These are phyloP conservation scores for Angomonas ambiguus DNA, from an alignment of 208 protist species.

Conservation along the genomic window DNA sequence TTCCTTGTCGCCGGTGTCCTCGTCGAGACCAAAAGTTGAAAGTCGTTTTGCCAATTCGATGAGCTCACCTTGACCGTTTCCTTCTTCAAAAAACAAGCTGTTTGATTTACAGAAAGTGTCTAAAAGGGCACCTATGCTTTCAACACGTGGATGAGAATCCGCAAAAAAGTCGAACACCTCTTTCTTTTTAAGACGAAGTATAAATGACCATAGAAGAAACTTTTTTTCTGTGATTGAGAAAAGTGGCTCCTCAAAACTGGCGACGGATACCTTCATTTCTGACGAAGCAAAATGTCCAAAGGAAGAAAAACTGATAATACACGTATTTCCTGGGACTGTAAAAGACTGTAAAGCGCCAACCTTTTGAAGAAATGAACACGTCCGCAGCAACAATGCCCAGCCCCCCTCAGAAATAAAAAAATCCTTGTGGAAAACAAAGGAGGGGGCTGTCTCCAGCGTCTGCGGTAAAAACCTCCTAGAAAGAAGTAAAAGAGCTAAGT, in stretches of 20 bases:
- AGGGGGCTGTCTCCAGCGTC: not conserved
- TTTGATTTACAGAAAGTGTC: not conserved
- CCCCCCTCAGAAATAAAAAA: not conserved
- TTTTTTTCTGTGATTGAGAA: conserved; percentile 59
- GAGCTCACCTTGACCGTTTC: not conserved
- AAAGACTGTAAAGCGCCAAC: not conserved
- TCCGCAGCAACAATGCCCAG: not conserved
- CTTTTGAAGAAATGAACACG: not conserved
- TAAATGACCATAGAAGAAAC: conserved; percentile 63
- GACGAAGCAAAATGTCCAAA: conserved; percentile 60
- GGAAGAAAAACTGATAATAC: conserved; percentile 36
- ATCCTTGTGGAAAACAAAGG: not conserved
- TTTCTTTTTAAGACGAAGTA: conserved; percentile 42
- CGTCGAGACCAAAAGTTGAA: not conserved
- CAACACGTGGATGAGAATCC: conserved; percentile 18
- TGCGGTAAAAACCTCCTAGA: not conserved
- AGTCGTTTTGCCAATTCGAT: not conserved
- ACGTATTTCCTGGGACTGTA: not conserved
- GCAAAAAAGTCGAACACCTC: conserved; percentile 23
- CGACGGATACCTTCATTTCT: conserved; percentile 39
- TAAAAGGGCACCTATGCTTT: not conserved
- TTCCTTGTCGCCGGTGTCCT: conserved; percentile 24
- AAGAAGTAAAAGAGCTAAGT: not conserved
- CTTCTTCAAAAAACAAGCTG: not conserved
- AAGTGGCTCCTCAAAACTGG: not conserved